Evolutionary conservation across 2,329 filamentous ascomycete genomes (phyloP), one percentile per base, ranked within the genome.

Genomic region (Diaporthe humulicola): DNA sequence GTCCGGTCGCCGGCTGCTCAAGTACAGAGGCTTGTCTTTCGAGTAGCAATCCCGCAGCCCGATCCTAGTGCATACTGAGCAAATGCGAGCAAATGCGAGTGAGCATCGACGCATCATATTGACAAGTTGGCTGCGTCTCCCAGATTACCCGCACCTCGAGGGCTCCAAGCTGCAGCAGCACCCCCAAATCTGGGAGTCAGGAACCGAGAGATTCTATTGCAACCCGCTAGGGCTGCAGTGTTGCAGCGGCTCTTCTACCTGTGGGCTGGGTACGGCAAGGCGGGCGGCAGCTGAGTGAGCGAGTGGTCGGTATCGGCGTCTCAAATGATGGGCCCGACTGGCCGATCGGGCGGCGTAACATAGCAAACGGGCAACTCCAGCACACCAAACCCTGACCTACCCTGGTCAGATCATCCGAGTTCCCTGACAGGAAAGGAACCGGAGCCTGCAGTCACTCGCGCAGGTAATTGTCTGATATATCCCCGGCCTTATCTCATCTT

Each of bases 301-400:
- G 36, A 42, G 25, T 30, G 40, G 42, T 66, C 61, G 50, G 61
- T 52, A 42, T 71, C 54, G 72, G 64, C 54, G 54, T 54, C 72
- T 60, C 52, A 74, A 45, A 71, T 71, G 36, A 74, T 61, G 56
- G 57, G 60, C 64, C 73, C 42, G 70, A 61, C 36, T 42, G 58
- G 58, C 58, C 58, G 58, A 64, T 64, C 61, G 36, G 48, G 70
- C 61, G 45, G 38, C 48, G 70, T 66, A 70, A 70, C 33, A n/a
- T 25, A 14, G 52, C 73, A 66, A 67, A 61, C 48, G 54, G 54
- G 57, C 52, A 64, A 57, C 57, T 71, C 57, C 25, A 52, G 38
- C 73, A 74, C 60, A 38, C 52, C 42, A 61, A 73, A 54, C 50
- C 52, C 38, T 50, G 30, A 64, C 60, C 50, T 58, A 74, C 73